Evolutionary conservation across 2,329 filamentous ascomycete genomes (phyloP), one percentile per base, ranked within the genome.

Genomic region (Pleoardoris graminearum): DNA sequence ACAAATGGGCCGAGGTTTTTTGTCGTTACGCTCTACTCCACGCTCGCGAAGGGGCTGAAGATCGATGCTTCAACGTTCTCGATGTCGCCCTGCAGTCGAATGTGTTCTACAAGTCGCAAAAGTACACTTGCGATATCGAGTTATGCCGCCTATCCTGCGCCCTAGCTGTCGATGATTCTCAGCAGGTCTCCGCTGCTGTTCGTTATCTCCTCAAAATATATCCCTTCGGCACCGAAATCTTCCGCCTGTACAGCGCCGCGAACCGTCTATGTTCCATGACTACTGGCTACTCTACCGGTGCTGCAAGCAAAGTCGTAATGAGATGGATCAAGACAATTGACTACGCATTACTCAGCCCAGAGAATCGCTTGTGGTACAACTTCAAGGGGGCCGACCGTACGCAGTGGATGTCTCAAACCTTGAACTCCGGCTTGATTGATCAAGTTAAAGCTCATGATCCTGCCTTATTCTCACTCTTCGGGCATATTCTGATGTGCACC

Each of bases 281-380:
- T 79, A 85, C 32, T 82, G 85, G 25, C 79, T 96, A 93, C 72
- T 87, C 87, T 46, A 87, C 88, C 2, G 89, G 90, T 0, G 87
- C 90, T 0, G 87, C 88, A 17, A 91, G 96, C 72, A 97, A 97
- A 71, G 96, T 90, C 68, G 86, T 97, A 65, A 80, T 97, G 52
- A 86, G 94, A 4, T 91, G 96, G 74, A 90, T 99, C 74, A 95
- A 96, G 72, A 85, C 86, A 3, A 89, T 96, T 77, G 94, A 99
- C 72, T 87, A 83, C 57, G 76, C 79, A 4, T 79, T 89, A 3
- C 77, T 87, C 2, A 77, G 79, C 2, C 78, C 82, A 12, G 76
- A 80, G 12, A 75, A 79, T 22, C 77, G 81, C 12, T 62, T 76
- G 1, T 68, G 60, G 42, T 76, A 73, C 58, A 73, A 72, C n/a